Conservation (phyloP, 305 asterid species). For the Fraxinus baroniana region DNA sequence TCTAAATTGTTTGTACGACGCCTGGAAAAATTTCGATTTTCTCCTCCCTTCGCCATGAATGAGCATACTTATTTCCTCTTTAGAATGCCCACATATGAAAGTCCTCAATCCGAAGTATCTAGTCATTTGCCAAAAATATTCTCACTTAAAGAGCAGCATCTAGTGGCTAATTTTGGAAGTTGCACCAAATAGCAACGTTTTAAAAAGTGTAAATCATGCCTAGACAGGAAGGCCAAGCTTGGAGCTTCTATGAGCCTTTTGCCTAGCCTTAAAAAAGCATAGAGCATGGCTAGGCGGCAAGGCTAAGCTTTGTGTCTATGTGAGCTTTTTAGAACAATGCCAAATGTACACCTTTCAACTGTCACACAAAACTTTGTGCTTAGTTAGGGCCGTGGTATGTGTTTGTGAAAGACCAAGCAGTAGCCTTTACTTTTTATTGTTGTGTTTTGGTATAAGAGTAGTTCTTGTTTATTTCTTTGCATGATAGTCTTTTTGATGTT, state of each 20-base stretch:
- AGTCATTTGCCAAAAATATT: not conserved
- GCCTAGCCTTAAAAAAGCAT: too few relatives aligned
- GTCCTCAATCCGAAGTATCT: not conserved
- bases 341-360: not conserved
- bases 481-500: not conserved
- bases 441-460: not conserved
- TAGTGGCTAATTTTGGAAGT: not conserved
- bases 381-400: not conserved
- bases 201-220: too few relatives aligned
- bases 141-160: not conserved
- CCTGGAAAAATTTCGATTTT: not conserved
- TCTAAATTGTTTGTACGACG: not conserved
- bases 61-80: not conserved
- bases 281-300: too few relatives aligned
- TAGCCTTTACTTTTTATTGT: not conserved
- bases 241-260: too few relatives aligned
- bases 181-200: not conserved
- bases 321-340: too few relatives aligned
- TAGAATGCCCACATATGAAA: not conserved
- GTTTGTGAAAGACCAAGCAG: not conserved
- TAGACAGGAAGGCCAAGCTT: too few relatives aligned
- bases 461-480: not conserved
- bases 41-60: not conserved
- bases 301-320: too few relatives aligned
- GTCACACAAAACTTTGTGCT: not conserved